Base-by-base conservation (phyloP, 306 rosid genomes). In the Sindora glabra region DNA sequence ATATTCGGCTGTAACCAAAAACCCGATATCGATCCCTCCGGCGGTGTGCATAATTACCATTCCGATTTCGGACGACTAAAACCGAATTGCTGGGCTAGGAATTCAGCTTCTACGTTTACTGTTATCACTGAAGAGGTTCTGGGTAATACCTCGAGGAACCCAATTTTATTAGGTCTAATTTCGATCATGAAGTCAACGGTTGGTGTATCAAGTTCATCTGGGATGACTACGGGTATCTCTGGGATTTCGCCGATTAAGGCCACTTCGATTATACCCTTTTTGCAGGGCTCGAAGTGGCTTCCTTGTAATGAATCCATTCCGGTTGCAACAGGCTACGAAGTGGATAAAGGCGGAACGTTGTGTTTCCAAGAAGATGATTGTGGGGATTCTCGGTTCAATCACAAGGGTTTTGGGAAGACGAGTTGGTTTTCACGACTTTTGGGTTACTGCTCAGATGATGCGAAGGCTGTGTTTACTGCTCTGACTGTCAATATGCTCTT, bases 121-220 rank as follows among this genome's bases (percentile, higher is more conserved):
- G 68, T 80, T 36, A 47, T 92, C 47, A 79, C 95, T 53, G 88
- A 76, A 0, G 96, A 89, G 9, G 56, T 88, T 41, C 30, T 92
- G 54, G 82, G 77, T 16, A 79, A 80, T 27, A 32, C 64, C 16
- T 61, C 51, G n/a, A 71, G 49, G 11, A 88, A 80, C 40, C 90
- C 95, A 2, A 58, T 92, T 5, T n/a, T 92, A 0, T 34, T 83
- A 68, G 88, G 89, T 17, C 60, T 89, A 79, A 76, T 83, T 67
- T 78, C 94, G 69, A n/a, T 89, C 11, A 56, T 89, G 89, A 92
- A 82, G 79, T 83, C 99, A 41, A 83, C 95, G 65, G 77, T 63
- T 2, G 23, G 49, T 13, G 78, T 63, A 8, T 72, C 95, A 8
- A 77, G 77, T 58, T 75, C 88, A 29, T 52, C 83, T 30, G 38